A percentile compares a stretch with the other conserved stretches of the same genome.
These are phyloP conservation scores for Besnoitia besnoiti DNA, from an alignment of 169 alveolate species.

Conservation along the genomic window DNA sequence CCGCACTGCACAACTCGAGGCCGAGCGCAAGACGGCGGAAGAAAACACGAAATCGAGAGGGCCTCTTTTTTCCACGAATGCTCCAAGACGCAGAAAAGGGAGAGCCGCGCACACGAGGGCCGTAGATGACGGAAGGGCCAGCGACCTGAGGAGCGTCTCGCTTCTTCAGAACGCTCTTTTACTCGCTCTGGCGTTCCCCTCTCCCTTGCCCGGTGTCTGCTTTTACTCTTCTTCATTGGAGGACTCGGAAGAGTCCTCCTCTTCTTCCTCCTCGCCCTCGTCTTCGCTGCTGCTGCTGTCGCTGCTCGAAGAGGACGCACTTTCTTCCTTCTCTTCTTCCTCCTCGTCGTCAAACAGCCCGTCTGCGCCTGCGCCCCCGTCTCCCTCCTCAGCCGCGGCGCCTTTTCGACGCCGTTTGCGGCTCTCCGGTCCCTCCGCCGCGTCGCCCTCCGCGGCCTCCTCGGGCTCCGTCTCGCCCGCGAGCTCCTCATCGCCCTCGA, in stretches of 20 bases:
- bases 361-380: neutral
- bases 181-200: too few relatives aligned
- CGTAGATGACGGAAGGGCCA: too few relatives aligned
- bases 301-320: neutral
- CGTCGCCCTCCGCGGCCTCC: neutral
- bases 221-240: neutral
- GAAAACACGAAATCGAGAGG: too few relatives aligned
- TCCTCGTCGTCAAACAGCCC: neutral
- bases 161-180: too few relatives aligned
- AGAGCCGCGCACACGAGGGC: too few relatives aligned
- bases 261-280: neutral
- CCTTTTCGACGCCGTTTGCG: neutral
- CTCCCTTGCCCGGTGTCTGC: neutral
- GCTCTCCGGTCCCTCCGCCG: neutral
- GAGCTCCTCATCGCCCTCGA: neutral
- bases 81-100: too few relatives aligned
- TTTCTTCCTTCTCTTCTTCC: conserved; percentile 17
- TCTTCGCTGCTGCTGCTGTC: neutral
- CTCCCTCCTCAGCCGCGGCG: neutral
- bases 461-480: neutral
- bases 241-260: neutral
- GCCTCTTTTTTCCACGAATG: too few relatives aligned
- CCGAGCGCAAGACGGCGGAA: too few relatives aligned
- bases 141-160: too few relatives aligned
- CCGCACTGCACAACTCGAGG: too few relatives aligned